These are phyloP conservation scores for Yarrowia sp. DNA, from an alignment of 805 yeast species.

Conservation along the genomic window DNA sequence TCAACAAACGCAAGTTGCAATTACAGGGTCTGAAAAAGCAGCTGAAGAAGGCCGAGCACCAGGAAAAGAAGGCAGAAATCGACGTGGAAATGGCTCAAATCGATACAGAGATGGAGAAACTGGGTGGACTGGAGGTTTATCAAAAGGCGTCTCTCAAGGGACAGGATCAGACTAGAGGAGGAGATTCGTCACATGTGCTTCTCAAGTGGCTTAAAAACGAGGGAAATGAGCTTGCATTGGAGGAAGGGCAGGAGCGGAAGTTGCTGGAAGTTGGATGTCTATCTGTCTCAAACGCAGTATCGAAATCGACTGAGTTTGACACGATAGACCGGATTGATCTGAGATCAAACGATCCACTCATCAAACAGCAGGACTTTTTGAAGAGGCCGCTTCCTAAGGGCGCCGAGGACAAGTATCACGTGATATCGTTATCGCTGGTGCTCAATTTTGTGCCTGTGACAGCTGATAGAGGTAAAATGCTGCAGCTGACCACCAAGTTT, in stretches of 20 bases:
- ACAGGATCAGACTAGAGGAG: conserved; percentile 79
- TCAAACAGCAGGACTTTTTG: conserved; percentile 85
- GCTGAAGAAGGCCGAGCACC: conserved; percentile 7
- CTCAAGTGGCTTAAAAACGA: conserved; percentile 69
- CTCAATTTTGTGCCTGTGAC: conserved; percentile 86
- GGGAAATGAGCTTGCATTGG: conserved; percentile 30
- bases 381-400: conserved; percentile 64
- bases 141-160: conserved; percentile 89
- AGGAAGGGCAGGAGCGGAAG: conserved; percentile 6
- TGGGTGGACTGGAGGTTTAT: conserved; percentile 81
- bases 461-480: conserved; percentile 76
- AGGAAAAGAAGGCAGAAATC: neutral
- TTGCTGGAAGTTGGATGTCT: conserved; percentile 89
- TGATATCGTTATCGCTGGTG: conserved; percentile 85
- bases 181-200: conserved; percentile 85
- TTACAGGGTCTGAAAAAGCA: conserved; percentile 20
- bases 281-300: conserved; percentile 69
- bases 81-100: conserved; percentile 56
- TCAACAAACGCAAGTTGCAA: conserved; percentile 21
- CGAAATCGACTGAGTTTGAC: conserved; percentile 62
- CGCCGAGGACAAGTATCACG: conserved; percentile 56
- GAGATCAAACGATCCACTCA: conserved; percentile 76
- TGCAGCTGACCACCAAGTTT: conserved; percentile 63
- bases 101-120: conserved; percentile 63
- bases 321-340: conserved; percentile 73